These are phyloP conservation scores for Aspergillus sclerotialis DNA, from an alignment of 2,329 filamentous ascomycete species.

Conservation along the genomic window DNA sequence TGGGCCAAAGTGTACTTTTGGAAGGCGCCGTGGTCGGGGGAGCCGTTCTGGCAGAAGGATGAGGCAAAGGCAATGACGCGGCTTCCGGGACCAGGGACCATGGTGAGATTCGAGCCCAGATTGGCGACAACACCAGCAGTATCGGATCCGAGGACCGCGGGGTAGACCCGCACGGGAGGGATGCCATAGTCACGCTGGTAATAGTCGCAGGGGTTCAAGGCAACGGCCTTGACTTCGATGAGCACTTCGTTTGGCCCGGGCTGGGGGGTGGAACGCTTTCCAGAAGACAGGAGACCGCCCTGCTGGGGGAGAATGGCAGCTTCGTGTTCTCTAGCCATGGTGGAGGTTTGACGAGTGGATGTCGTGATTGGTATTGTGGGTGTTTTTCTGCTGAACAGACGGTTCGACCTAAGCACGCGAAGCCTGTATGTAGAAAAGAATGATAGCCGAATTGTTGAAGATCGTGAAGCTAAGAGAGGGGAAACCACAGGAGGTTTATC, in stretches of 20 bases:
- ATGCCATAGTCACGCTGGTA: slow-evolving; percentile 39
- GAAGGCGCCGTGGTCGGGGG: slow-evolving; percentile 43
- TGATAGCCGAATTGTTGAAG: too few relatives aligned
- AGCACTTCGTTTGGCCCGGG: slow-evolving; percentile 43
- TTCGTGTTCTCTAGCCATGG: too few relatives aligned
- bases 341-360: too few relatives aligned
- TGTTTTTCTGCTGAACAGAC: too few relatives aligned
- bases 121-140: slow-evolving; percentile 39
- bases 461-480: too few relatives aligned
- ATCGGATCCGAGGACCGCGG: slow-evolving; percentile 35
- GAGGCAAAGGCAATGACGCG: slow-evolving; percentile 35
- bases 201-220: slow-evolving; percentile 44
- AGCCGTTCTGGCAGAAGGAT: slow-evolving; percentile 36
- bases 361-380: too few relatives aligned
- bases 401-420: too few relatives aligned
- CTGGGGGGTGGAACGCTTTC: slow-evolving; percentile 41
- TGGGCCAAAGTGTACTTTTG: slow-evolving; percentile 39
- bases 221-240: slow-evolving; percentile 42
- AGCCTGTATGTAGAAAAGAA: too few relatives aligned
- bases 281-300: too few relatives aligned
- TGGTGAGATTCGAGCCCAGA: slow-evolving; percentile 24
- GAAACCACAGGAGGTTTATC: too few relatives aligned
- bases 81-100: slow-evolving; percentile 25
- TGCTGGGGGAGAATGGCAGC: too few relatives aligned
- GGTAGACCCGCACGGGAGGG: slow-evolving; percentile 34